A percentile compares a stretch with the other conserved stretches of the same genome.
These are phyloP conservation scores for Sequoiadendron giganteum DNA, from an alignment of 75 land plant genomes.

Conservation along the genomic window DNA sequence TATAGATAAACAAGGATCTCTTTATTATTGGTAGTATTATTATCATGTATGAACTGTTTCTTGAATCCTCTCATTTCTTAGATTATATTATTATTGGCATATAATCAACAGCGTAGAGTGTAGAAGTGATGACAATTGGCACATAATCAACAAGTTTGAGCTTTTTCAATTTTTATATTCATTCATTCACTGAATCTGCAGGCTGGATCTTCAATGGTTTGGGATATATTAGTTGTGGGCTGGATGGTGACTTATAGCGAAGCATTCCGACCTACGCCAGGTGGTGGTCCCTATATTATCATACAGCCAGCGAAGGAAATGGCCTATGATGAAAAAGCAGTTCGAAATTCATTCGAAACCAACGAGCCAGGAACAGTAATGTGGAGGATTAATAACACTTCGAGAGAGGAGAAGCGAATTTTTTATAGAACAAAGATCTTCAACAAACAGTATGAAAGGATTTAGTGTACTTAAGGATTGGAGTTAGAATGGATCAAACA, in stretches of 20 bases:
- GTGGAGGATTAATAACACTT: constrained; percentile 52
- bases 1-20: no score
- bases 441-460: not conserved
- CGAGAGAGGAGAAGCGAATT: constrained; percentile 57
- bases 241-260: constrained; percentile 73
- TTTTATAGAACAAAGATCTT: constrained; percentile 41
- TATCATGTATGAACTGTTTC: not conserved
- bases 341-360: constrained; percentile 41
- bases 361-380: constrained; percentile 55
- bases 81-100: not conserved
- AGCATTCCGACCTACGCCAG: constrained; percentile 61
- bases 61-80: not conserved
- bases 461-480: not conserved
- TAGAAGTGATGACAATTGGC: no score
- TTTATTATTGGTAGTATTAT: no score
- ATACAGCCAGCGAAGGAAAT: constrained; percentile 59
- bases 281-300: constrained; percentile 48
- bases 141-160: not conserved
- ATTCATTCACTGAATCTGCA: constrained; percentile 16
- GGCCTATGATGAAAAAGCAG: constrained; percentile 37
- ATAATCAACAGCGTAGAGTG: no score
- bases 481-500: no score
- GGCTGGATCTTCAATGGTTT: constrained; percentile 47
- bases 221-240: constrained; percentile 73
- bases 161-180: not conserved